phyloP scores from a whole-genome alignment of 176 grass and related monocot species.

The Microstegium vimineum region DNA sequence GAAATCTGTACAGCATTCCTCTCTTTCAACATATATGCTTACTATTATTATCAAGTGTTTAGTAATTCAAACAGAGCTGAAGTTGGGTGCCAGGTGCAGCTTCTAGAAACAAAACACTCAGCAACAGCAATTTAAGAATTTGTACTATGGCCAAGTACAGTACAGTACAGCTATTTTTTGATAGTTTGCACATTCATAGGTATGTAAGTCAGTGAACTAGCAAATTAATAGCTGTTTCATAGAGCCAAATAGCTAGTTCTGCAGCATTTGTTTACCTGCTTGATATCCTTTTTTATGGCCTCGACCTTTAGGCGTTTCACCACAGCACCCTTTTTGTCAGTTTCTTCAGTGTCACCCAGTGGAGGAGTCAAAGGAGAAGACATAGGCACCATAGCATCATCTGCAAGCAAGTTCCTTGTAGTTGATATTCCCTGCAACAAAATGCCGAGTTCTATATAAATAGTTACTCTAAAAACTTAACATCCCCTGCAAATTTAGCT shows the following conservation, averaged over 20 bases:
- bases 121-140: background rate
- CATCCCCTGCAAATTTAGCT: no score
- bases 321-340: slow-evolving; percentile 38
- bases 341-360: slow-evolving; percentile 32
- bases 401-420: slow-evolving; percentile 50
- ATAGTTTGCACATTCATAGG: no score
- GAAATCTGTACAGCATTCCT: background rate
- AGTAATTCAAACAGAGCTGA: background rate
- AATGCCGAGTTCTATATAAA: no score
- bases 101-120: background rate
- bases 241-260: background rate
- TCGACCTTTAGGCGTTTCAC: slow-evolving; percentile 55
- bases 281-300: slow-evolving; percentile 62
- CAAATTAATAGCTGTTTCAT: no score
- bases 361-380: slow-evolving; percentile 79
- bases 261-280: background rate
- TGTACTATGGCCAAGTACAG: background rate
- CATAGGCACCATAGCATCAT: slow-evolving; percentile 71
- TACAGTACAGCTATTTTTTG: no score
- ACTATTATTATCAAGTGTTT: background rate
- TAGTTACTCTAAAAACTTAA: no score
- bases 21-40: background rate
- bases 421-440: slow-evolving; percentile 59
- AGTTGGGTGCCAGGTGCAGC: background rate
- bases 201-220: no score